phyloP scores from a whole-genome alignment of 352 stramenopile genomes.

The Phytopythium helicoides region DNA sequence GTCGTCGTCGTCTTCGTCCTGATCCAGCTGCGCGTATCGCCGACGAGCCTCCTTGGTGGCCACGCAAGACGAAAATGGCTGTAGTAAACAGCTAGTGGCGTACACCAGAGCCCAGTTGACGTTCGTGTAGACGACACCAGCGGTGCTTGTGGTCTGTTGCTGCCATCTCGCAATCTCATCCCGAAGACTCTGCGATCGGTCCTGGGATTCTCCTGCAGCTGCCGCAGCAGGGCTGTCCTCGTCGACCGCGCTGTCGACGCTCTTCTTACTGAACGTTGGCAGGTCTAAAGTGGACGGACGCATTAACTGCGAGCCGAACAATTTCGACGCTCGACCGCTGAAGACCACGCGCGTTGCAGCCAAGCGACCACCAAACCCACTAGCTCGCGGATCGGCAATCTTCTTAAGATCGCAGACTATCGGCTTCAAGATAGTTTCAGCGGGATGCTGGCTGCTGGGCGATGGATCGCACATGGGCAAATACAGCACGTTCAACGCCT shows the following conservation, averaged over 20 bases:
- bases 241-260: conserved; percentile 5
- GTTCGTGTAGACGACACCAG: conserved; percentile 26
- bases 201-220: conserved; percentile 26
- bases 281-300: conserved; percentile 60
- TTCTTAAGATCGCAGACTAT: conserved; percentile 43
- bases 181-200: conserved; percentile 28
- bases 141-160: conserved; percentile 22
- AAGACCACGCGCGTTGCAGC: conserved; percentile 58
- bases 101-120: conserved; percentile 23
- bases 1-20: conserved; percentile 31
- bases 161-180: conserved; percentile 51
- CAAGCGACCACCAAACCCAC: neutral
- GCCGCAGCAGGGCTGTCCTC: conserved; percentile 17
- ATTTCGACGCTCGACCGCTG: conserved; percentile 63
- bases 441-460: conserved; percentile 5
- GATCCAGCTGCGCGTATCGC: conserved; percentile 30
- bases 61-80: conserved; percentile 35
- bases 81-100: conserved; percentile 23
- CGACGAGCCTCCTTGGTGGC: conserved; percentile 21
- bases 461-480: conserved; percentile 41
- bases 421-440: conserved; percentile 37
- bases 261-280: conserved; percentile 19
- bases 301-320: conserved; percentile 68
- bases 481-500: conserved; percentile 53
- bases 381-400: conserved; percentile 27